A percentile compares a stretch with the other conserved stretches of the same genome.
phyloP scores from a whole-genome alignment of 306 rosid species.

The Gleditsia sinensis region DNA sequence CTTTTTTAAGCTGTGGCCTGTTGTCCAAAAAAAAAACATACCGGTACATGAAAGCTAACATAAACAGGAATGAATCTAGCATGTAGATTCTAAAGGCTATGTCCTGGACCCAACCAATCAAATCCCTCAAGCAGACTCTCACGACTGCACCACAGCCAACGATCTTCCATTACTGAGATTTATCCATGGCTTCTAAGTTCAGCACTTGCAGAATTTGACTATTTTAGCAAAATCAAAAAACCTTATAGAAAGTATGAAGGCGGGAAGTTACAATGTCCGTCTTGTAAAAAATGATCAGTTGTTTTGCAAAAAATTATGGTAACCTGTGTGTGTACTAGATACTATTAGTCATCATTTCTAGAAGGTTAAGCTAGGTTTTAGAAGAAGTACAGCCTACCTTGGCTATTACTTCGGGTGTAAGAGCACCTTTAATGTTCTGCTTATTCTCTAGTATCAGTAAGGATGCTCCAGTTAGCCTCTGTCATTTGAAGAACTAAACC shows the following conservation, averaged over 20 bases:
- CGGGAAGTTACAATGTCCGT: not conserved
- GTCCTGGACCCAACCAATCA: too few species aligned
- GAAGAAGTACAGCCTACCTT: conserved; percentile 43
- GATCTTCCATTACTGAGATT: too few species aligned
- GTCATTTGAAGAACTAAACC: conserved; percentile 20
- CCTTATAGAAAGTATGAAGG: not conserved
- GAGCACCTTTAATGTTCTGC: conserved; percentile 82
- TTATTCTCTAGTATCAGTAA: conserved; percentile 84
- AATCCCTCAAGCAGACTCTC: too few species aligned
- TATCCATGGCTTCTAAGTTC: conserved; percentile 76
- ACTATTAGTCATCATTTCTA: not conserved
- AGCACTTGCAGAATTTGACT: conserved; percentile 58
- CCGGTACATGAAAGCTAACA: too few species aligned
- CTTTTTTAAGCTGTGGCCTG: too few species aligned
- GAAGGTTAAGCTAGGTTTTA: not conserved
- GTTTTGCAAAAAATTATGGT: not conserved
- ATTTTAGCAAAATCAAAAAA: not conserved
- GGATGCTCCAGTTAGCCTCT: conserved; percentile 84
- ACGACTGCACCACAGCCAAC: too few species aligned
- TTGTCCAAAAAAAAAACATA: conserved; percentile 68
- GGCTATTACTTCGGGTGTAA: conserved; percentile 68
- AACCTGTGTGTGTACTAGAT: not conserved
- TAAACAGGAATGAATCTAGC: too few species aligned
- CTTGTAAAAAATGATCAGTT: not conserved
- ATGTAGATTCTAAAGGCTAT: too few species aligned